Evolutionary conservation across 768 basidiomycete genomes (phyloP).

Genomic region (Terana coerulea): DNA sequence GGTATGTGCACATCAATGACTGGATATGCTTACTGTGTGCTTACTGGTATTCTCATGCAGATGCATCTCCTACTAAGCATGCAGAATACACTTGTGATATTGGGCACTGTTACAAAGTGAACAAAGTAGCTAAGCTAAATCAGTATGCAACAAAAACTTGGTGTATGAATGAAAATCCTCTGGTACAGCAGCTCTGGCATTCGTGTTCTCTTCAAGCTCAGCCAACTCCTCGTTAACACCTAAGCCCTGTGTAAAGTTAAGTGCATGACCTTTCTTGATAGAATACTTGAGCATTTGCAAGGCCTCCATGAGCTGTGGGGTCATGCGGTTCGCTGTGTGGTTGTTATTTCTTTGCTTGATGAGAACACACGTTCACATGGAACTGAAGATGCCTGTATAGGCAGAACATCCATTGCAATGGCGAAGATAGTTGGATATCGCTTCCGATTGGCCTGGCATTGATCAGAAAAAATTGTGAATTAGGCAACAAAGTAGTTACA

Average conservation of each 20-base stretch:
- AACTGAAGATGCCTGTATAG: conserved; percentile 10
- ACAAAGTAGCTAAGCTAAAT: no score
- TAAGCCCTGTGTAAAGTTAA: background rate
- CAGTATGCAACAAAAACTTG: no score
- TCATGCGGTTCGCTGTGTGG: background rate
- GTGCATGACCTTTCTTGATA: background rate
- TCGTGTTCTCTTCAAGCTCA: background rate
- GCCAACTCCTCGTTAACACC: background rate
- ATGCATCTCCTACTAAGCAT: no score
- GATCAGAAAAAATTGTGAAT: background rate
- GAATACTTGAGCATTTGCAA: background rate
- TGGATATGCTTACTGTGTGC: no score
- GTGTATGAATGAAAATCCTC: background rate
- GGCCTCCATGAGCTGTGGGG: background rate
- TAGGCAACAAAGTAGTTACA: background rate
- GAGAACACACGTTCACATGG: conserved; percentile 14
- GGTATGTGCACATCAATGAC: no score
- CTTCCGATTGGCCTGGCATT: background rate
- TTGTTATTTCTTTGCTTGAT: conserved; percentile 1
- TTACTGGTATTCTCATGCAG: no score
- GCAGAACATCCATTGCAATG: conserved; percentile 6
- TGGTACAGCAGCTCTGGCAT: background rate
- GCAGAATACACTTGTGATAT: no score
- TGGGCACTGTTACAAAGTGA: no score
- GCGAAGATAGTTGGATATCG: background rate